Evolutionary conservation across 139 green algal genomes (phyloP).

Genomic region (Micractinium sp.): DNA sequence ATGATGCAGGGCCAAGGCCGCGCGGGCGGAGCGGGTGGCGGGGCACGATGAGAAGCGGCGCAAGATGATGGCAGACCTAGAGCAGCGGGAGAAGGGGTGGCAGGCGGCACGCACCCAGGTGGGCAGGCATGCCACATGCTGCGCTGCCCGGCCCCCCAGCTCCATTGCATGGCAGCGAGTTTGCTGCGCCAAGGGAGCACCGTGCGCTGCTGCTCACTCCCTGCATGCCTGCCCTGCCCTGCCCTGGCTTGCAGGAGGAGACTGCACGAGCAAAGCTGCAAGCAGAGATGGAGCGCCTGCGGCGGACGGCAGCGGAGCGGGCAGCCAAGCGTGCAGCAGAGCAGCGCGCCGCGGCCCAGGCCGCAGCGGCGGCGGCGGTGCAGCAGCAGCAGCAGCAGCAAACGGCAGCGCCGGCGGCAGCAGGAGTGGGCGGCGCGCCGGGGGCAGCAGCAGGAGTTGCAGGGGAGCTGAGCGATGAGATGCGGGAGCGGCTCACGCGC

Average conservation of each 20-base stretch:
- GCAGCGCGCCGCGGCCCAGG: constrained; percentile 5
- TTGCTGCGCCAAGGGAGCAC: no score
- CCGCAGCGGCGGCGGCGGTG: not conserved
- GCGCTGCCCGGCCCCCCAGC: no score
- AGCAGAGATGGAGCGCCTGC: constrained; percentile 72
- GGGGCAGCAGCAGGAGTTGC: constrained; percentile 22
- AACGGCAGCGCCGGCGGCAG: not conserved
- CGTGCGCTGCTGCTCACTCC: not conserved
- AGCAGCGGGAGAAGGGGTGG: constrained; percentile 62
- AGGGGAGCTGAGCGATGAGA: constrained; percentile 10
- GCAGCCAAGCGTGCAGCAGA: constrained; percentile 40
- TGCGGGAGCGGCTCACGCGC: constrained; percentile 51
- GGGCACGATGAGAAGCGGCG: constrained; percentile 76
- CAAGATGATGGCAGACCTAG: constrained; percentile 81
- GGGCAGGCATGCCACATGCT: constrained; percentile 2
- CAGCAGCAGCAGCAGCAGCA: not conserved
- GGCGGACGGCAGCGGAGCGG: constrained; percentile 39
- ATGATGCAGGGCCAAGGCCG: constrained; percentile 56
- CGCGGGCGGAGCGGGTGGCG: constrained; percentile 45
- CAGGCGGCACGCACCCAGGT: constrained; percentile 53
- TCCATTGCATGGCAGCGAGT: no score
- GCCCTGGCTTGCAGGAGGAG: constrained; percentile 44
- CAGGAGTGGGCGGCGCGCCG: not conserved
- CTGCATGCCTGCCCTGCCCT: not conserved
- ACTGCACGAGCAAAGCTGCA: constrained; percentile 33